Evolutionary conservation across 2,329 filamentous ascomycete species (phyloP).

Genomic region (Aspergillus ibericus): DNA sequence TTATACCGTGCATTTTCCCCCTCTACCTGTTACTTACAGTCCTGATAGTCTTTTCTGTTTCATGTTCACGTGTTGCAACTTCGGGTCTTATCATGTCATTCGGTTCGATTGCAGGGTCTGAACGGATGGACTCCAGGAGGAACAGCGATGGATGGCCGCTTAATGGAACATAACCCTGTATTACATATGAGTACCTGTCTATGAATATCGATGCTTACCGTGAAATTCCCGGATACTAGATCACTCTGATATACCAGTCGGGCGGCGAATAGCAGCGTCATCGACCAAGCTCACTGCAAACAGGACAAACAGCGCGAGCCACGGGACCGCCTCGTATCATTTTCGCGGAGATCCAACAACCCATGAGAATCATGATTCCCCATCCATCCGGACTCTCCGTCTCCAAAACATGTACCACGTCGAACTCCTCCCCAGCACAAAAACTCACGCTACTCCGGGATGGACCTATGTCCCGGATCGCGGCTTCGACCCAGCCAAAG

Average conservation of each 20-base stretch:
- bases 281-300: constrained; percentile 16
- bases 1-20: background rate
- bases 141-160: background rate
- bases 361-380: background rate
- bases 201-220: background rate
- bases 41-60: background rate
- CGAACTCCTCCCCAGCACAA: constrained; percentile 73
- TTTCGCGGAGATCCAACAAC: background rate
- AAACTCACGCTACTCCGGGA: constrained; percentile 71
- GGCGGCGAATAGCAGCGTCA: background rate
- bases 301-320: constrained; percentile 16
- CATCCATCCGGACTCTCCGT: background rate
- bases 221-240: background rate
- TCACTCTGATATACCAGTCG: background rate
- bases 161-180: background rate
- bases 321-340: background rate
- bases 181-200: background rate
- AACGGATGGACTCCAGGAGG: background rate
- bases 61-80: background rate
- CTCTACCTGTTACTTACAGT: constrained; percentile 12
- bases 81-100: background rate
- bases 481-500: constrained; percentile 58
- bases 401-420: constrained; percentile 63
- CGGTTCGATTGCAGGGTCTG: constrained; percentile 1
- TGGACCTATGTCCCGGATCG: constrained; percentile 90